A percentile compares a stretch with the other conserved stretches of the same genome.
Conservation (phyloP, 129 eudicot species). For the Escallonia rubra region DNA sequence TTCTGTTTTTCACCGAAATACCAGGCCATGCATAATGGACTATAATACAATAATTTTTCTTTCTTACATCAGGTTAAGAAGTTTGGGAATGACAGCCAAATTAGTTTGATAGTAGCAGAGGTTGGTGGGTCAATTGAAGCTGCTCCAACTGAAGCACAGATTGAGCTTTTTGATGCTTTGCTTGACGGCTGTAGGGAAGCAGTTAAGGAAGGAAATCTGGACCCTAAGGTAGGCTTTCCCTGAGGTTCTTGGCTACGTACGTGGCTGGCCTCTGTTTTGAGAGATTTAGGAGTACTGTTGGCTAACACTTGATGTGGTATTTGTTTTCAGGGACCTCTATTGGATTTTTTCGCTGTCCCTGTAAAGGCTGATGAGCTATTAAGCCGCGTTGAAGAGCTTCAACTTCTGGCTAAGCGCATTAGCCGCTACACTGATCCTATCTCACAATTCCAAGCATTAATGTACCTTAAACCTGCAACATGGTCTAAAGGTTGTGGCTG, state of each 20-base stretch:
- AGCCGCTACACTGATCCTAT: slow-evolving; percentile 74
- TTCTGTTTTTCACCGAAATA: neutral
- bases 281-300: slow-evolving; percentile 12
- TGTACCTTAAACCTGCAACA: slow-evolving; percentile 90
- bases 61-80: slow-evolving; percentile 60
- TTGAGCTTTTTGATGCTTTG: slow-evolving; percentile 91
- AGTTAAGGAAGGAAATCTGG: slow-evolving; percentile 50
- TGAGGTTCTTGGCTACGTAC: neutral
- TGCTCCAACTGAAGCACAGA: slow-evolving; percentile 85
- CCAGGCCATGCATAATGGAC: neutral
- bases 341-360: slow-evolving; percentile 91
- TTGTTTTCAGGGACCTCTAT: slow-evolving; percentile 63
- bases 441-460: slow-evolving; percentile 82
- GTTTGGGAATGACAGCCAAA: slow-evolving; percentile 90
- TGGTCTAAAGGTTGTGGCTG: slow-evolving; percentile 99
- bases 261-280: slow-evolving; percentile 14
- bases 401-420: slow-evolving; percentile 85
- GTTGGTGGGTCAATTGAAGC: slow-evolving; percentile 94
- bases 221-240: slow-evolving; percentile 57
- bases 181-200: slow-evolving; percentile 94
- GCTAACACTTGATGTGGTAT: slow-evolving; percentile 11
- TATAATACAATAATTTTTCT: neutral
- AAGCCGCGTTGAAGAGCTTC: slow-evolving; percentile 86
- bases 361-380: slow-evolving; percentile 91
- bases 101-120: slow-evolving; percentile 72